Conservation (phyloP, 148 eudicot genomes). For the Chenopodium suecicum region DNA sequence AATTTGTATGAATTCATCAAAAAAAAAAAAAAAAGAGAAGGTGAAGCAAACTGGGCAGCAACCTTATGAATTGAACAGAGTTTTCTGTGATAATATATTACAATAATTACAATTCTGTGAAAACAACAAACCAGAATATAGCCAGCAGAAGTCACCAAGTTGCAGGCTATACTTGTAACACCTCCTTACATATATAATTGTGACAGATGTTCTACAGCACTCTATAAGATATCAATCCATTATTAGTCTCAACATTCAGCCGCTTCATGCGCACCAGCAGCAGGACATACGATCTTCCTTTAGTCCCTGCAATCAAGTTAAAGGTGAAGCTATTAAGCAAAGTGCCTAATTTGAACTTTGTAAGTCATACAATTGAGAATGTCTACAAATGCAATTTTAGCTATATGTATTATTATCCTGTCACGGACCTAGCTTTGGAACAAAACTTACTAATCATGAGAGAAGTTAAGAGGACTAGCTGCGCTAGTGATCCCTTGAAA, state of each 20-base stretch:
- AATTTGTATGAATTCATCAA: too few species aligned
- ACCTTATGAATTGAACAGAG: too few species aligned
- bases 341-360: not conserved
- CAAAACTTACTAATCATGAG: not conserved
- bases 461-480: not conserved
- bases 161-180: not conserved
- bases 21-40: too few species aligned
- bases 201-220: conserved; percentile 27
- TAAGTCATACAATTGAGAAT: not conserved
- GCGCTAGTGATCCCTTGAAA: not conserved
- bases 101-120: not conserved
- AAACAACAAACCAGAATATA: not conserved
- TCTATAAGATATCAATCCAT: conserved; percentile 57
- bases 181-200: not conserved
- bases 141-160: not conserved
- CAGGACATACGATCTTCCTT: conserved; percentile 67
- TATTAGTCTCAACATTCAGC: conserved; percentile 58
- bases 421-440: not conserved
- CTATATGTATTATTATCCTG: not conserved
- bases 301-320: conserved; percentile 55
- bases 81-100: too few species aligned
- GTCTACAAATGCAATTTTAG: not conserved
- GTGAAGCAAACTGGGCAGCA: too few species aligned
- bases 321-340: not conserved
- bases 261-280: conserved; percentile 67